These are phyloP conservation scores for Nyctanthes arbortristis DNA, from an alignment of 257 asterid species.

Conservation along the genomic window DNA sequence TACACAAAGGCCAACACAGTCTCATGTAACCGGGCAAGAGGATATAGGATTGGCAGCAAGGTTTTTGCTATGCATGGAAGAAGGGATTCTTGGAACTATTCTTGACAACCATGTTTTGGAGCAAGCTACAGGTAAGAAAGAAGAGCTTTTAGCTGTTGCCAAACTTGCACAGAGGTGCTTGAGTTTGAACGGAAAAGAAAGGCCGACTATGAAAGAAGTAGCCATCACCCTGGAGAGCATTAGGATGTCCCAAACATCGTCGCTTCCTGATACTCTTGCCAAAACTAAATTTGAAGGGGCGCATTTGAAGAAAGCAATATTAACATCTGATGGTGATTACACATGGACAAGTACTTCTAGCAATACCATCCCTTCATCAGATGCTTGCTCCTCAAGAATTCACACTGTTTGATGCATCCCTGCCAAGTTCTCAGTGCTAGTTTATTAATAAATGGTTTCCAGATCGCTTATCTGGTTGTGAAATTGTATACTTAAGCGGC, in stretches of 20 bases:
- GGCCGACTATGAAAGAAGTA: conserved; percentile 17
- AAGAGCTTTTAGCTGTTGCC: conserved; percentile 7
- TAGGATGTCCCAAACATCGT: neutral
- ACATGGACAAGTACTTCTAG: neutral
- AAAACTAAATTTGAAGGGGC: neutral
- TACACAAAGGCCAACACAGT: neutral
- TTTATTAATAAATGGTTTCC: too few species aligned
- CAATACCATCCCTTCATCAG: neutral
- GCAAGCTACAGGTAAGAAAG: neutral
- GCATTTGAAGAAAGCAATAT: neutral
- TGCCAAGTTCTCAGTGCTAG: too few species aligned
- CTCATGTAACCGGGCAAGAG: neutral
- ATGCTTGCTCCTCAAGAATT: neutral
- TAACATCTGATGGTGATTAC: neutral
- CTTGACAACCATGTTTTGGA: conserved; percentile 1
- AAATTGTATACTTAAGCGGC: too few species aligned
- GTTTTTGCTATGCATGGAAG: conserved; percentile 14
- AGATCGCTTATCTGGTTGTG: too few species aligned
- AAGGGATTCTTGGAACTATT: neutral
- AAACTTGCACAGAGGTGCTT: conserved; percentile 13
- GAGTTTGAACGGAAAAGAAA: conserved; percentile 6
- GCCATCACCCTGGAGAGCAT: conserved; percentile 10
- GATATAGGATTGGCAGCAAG: conserved; percentile 5
- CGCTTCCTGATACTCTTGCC: neutral
- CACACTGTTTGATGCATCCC: neutral